phyloP scores from a whole-genome alignment of 257 asterid species.

The Solanum piurae region DNA sequence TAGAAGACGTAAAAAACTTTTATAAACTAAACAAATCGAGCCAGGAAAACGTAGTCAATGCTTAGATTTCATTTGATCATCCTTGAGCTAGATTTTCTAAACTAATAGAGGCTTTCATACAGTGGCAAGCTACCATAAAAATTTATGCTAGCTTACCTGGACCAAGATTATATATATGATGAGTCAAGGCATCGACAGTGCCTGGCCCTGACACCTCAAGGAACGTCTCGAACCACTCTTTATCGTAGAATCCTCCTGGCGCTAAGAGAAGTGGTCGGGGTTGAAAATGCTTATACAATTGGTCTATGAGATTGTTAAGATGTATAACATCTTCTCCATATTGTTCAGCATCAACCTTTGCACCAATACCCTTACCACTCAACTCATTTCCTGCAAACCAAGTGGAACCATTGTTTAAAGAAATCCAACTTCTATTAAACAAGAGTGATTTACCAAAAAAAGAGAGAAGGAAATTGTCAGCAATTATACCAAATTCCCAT shows the following conservation, averaged over 20 bases:
- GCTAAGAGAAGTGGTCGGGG: constrained; percentile 1
- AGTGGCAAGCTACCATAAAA: not conserved
- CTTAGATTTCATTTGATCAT: not conserved
- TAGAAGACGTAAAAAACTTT: not conserved
- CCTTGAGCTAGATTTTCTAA: not conserved
- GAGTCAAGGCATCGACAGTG: constrained; percentile 5
- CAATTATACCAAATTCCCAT: constrained; percentile 21
- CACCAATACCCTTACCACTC: constrained; percentile 11
- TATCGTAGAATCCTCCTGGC: constrained; percentile 13
- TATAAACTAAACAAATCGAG: not conserved
- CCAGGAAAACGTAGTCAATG: not conserved
- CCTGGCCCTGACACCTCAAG: constrained; percentile 2
- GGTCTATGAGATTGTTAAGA: constrained; percentile 1
- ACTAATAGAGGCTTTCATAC: not conserved
- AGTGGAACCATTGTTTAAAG: not conserved
- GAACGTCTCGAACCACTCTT: constrained; percentile 2
- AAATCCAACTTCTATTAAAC: not conserved
- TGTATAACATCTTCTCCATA: constrained; percentile 6
- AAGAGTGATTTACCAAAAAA: not conserved
- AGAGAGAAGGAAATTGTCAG: not conserved
- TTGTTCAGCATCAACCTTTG: constrained; percentile 1
- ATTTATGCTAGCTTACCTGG: constrained; percentile 2
- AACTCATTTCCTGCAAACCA: constrained; percentile 12
- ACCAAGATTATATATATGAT: constrained; percentile 13
- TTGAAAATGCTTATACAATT: not conserved